Evolutionary conservation across 371 early-diverging fungal genomes (phyloP).

Genomic region (Mucor velutinosus): DNA sequence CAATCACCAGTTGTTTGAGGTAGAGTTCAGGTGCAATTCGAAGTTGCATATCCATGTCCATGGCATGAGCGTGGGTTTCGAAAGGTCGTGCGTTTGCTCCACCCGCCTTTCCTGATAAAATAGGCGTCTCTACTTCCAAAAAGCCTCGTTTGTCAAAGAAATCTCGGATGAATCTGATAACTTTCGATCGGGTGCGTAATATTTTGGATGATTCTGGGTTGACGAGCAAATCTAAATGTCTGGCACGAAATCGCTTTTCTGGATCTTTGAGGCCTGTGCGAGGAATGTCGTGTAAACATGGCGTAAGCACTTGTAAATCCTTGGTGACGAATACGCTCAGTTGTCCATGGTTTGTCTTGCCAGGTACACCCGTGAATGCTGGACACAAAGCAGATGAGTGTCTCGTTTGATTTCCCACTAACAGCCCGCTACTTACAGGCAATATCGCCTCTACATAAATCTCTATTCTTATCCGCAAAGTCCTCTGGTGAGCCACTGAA

Average conservation of each 20-base stretch:
- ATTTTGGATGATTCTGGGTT: slow-evolving; percentile 67
- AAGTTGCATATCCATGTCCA: slow-evolving; percentile 81
- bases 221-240: slow-evolving; percentile 90
- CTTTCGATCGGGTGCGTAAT: slow-evolving; percentile 60
- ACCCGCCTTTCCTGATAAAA: slow-evolving; percentile 85
- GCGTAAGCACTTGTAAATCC: slow-evolving; percentile 74
- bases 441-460: slow-evolving; percentile 68
- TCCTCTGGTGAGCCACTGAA: slow-evolving; percentile 41
- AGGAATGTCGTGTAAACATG: slow-evolving; percentile 90
- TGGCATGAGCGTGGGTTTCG: slow-evolving; percentile 80
- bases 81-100: slow-evolving; percentile 98
- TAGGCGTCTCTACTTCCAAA: slow-evolving; percentile 97
- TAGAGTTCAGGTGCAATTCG: slow-evolving; percentile 96
- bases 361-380: slow-evolving; percentile 77
- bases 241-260: slow-evolving; percentile 83
- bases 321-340: slow-evolving; percentile 72
- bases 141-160: slow-evolving; percentile 84
- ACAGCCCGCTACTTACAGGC: slow-evolving; percentile 44
- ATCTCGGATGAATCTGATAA: slow-evolving; percentile 75
- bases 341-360: slow-evolving; percentile 85
- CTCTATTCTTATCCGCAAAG: slow-evolving; percentile 49
- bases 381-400: not conserved
- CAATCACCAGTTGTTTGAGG: slow-evolving; percentile 94
- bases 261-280: slow-evolving; percentile 69
- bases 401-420: not conserved